Evolutionary conservation across 148 eudicot species (phyloP), one percentile per base, ranked within the genome.

Genomic region (Cornus kousa): DNA sequence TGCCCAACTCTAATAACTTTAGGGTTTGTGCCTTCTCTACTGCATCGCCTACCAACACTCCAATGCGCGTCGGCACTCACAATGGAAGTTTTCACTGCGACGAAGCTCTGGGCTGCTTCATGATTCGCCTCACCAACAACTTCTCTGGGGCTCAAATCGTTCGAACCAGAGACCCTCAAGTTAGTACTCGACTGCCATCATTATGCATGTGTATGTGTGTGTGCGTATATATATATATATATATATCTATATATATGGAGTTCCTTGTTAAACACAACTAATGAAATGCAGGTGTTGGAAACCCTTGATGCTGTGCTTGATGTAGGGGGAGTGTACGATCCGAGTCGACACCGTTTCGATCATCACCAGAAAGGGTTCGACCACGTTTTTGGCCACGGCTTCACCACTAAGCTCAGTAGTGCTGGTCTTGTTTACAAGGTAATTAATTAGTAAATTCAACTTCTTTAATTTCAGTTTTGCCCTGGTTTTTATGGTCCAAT

Each of bases 351-450:
- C 43, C 89, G 93, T 2, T 95, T 88, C 67, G 98, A 95, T 82
- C 97, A 95, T 87, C 98, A 95, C 78, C 98, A 95, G 78, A 93
- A 95, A 82, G 98, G 98, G 9, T 95, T 95, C 80, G 78, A 68
- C 9, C 94, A 95, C 88, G 90, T 89, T 83, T 93, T 95, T 80
- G 98, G 97, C 24, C 90, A 89, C 82, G 98, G 96, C 3, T 94
- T 91, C 76, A 78, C 46, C 71, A 92, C 97, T 70, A 94, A 94
- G 85, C 96, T 94, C 68, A 94, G 96, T 59, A 94, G 98, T 85
- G 98, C 98, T 77, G 98, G 98, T 68, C 98, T 94, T 85, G 83
- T 94, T 72, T 94, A 90, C 73, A 91, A 90, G 96, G 98, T 93
- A 80, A 50, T 35, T 93, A 80, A 50, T 35, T 35, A 35, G 37